Conservation (phyloP, 805 yeast genomes). For the Candida germanica region DNA sequence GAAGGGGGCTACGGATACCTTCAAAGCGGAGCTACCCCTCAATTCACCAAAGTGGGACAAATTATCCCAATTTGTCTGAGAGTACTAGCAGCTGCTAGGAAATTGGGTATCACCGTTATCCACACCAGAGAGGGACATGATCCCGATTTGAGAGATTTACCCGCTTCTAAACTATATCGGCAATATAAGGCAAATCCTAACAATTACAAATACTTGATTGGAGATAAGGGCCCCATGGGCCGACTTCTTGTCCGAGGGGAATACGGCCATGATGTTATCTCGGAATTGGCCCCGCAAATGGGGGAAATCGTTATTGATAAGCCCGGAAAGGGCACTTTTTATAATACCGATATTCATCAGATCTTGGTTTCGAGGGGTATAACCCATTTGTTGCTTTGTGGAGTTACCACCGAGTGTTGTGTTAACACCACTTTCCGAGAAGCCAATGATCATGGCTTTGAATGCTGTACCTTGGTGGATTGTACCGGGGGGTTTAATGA, state of each 20-base stretch:
- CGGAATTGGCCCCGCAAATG: constrained; percentile 4
- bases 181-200: constrained; percentile 9
- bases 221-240: constrained; percentile 12
- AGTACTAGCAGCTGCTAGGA: constrained; percentile 9
- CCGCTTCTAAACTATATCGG: constrained; percentile 7
- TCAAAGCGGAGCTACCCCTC: constrained; percentile 6
- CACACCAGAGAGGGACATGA: constrained; percentile 12
- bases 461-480: constrained; percentile 10
- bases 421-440: constrained; percentile 13
- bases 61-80: constrained; percentile 8
- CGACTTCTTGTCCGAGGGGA: constrained; percentile 9
- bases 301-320: constrained; percentile 11
- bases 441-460: constrained; percentile 13
- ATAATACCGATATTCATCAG: constrained; percentile 11
- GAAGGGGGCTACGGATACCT: constrained; percentile 11
- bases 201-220: constrained; percentile 8
- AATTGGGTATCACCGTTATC: constrained; percentile 8
- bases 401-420: constrained; percentile 14
- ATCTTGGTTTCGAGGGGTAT: constrained; percentile 12
- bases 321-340: constrained; percentile 13
- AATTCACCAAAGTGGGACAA: constrained; percentile 6
- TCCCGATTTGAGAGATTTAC: constrained; percentile 10
- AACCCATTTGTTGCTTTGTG: constrained; percentile 10
- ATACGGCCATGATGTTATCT: constrained; percentile 10
- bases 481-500: constrained; percentile 11